Conservation (phyloP, 306 rosid species). For the Cucurbita maxima region DNA sequence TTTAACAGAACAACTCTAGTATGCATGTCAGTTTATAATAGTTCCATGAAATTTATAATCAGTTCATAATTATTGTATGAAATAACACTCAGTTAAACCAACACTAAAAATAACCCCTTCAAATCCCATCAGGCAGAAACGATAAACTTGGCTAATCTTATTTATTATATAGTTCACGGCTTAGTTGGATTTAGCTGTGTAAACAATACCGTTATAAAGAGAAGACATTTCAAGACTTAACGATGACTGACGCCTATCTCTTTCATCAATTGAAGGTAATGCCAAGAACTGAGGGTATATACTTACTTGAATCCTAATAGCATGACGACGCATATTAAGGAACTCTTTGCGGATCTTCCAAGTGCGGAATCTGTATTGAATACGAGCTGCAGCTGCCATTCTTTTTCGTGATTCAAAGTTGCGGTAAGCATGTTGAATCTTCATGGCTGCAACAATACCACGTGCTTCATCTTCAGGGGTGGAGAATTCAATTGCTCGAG, state of each 20-base stretch:
- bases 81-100: not conserved
- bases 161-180: not conserved
- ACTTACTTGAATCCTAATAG: constrained; percentile 80
- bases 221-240: not conserved
- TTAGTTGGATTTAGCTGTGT: not conserved
- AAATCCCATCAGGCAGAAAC: not conserved
- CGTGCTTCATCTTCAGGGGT: constrained; percentile 73
- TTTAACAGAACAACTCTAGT: not conserved
- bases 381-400: constrained; percentile 71
- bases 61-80: not conserved
- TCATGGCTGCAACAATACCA: constrained; percentile 77
- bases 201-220: not conserved
- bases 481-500: constrained; percentile 33
- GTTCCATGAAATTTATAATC: not conserved
- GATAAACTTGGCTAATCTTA: not conserved
- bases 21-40: not conserved
- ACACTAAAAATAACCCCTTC: not conserved
- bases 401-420: constrained; percentile 40
- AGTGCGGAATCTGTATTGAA: constrained; percentile 67
- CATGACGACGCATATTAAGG: constrained; percentile 60
- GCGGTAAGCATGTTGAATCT: constrained; percentile 87
- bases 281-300: constrained; percentile 7
- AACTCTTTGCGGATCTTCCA: constrained; percentile 79
- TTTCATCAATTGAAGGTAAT: not conserved
- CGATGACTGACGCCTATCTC: not conserved